These are phyloP conservation scores for Scopulariopsis brevicaulis DNA, from an alignment of 2,329 filamentous ascomycete species.

Conservation along the genomic window DNA sequence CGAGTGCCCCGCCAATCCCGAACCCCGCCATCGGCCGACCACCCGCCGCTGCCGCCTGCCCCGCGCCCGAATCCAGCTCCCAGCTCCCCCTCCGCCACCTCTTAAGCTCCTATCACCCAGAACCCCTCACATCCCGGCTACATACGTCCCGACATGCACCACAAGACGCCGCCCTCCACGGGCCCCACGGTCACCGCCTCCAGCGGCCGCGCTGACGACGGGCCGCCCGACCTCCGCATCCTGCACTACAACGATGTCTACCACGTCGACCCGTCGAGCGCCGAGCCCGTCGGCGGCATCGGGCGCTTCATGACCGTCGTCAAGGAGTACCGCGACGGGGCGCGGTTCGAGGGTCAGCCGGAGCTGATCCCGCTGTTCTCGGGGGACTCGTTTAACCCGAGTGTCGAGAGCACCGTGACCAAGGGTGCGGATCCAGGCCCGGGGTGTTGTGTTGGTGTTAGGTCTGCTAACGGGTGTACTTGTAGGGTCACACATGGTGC, in stretches of 20 bases:
- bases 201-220: conserved; percentile 8
- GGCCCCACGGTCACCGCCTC: conserved; percentile 6
- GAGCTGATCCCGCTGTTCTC: conserved; percentile 72
- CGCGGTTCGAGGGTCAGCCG: conserved; percentile 50
- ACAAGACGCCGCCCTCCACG: not conserved
- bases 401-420: conserved; percentile 76
- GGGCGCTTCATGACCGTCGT: conserved; percentile 70
- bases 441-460: not conserved
- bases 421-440: conserved; percentile 45
- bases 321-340: conserved; percentile 58
- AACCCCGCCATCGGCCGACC: not conserved
- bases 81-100: not conserved
- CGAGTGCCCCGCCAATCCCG: not conserved
- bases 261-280: conserved; percentile 64
- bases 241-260: conserved; percentile 94
- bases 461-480: not conserved
- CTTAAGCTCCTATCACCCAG: not conserved
- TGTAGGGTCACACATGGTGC: conserved; percentile 71
- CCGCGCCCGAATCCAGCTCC: not conserved
- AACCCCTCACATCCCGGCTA: not conserved
- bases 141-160: not conserved
- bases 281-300: conserved; percentile 74
- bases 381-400: conserved; percentile 87
- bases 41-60: too few species aligned
- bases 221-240: conserved; percentile 60